Evolutionary conservation across 2,329 filamentous ascomycete genomes (phyloP), one percentile per base, ranked within the genome.

Genomic region (Microascus cirrosus): DNA sequence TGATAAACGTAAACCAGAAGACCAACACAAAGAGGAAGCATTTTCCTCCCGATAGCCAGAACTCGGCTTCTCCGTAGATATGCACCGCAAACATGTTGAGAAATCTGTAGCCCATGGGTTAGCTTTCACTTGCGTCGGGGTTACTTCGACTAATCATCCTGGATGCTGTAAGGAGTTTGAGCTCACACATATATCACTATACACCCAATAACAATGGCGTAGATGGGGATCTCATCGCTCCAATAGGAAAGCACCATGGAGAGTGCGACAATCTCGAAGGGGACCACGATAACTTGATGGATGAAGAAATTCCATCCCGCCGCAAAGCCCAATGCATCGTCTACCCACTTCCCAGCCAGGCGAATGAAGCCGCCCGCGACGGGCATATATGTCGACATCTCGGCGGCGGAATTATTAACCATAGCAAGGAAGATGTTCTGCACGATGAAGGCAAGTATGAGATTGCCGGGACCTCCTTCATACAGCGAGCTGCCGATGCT

Each of bases 31-130:
- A 88, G 55, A 91, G 77, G 2, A 91, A 63, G 2, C 90, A 80
- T 68, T 91, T 90, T 58, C 85, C 85, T 2, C 89, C 68, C 2
- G 89, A 84, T 22, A 85, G 82, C 79, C 79, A 83, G 65, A 95
- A 94, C 67, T 94, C 89, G 0, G 84, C 81, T 70, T 90, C 87
- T 52, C 87, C 87, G 59, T 89, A 91, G 77, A 79, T 89, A 62
- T 86, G 77, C 20, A 91, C 86, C 1, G 85, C 85, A 60, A 92
- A 76, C 53, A 91, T 64, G 64, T 93, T 93, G 71, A 92, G 77
- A 0, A 77, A 64, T 65, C 76, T 1, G 85, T 74, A 61, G 91
- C 87, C 0, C 83, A 71, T 25, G 35, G 15, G 36, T 39, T 18
- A 39, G 36, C 36, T 12, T 39, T 39, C 15, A 39, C 7, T 39